phyloP scores from a whole-genome alignment of 768 basidiomycete species.

The Leccinum uliginosum region DNA sequence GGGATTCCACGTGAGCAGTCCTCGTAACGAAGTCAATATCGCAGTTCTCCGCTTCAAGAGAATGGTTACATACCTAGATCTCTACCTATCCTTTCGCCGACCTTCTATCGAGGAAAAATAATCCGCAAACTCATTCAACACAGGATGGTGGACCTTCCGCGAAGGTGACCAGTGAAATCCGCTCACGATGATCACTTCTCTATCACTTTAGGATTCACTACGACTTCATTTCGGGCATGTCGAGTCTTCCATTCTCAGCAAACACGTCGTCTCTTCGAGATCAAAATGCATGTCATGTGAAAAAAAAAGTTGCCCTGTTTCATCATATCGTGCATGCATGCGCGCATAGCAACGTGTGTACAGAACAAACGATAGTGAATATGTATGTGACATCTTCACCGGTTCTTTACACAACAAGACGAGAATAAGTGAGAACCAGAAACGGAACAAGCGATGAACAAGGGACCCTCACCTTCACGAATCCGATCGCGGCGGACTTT shows the following conservation, averaged over 20 bases:
- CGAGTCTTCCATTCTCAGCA: not conserved
- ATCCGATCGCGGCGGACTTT: slow-evolving; percentile 89
- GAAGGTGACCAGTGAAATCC: not conserved
- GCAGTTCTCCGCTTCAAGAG: not conserved
- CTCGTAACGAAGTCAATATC: not conserved
- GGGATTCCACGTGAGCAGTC: not conserved
- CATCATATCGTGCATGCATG: slow-evolving; percentile 4
- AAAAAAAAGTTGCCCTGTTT: slow-evolving; percentile 12
- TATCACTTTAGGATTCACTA: not conserved
- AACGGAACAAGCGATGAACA: not conserved
- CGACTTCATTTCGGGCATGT: not conserved
- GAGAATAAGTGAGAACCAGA: not conserved
- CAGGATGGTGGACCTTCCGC: not conserved
- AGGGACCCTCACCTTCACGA: slow-evolving; percentile 74
- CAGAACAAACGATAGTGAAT: not conserved
- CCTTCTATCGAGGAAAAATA: not conserved
- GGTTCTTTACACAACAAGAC: slow-evolving; percentile 32
- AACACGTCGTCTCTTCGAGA: not conserved
- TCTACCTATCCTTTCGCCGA: not conserved
- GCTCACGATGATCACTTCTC: not conserved
- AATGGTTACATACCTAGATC: not conserved
- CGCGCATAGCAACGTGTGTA: not conserved
- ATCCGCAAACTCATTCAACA: not conserved
- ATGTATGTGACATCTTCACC: slow-evolving; percentile 35
- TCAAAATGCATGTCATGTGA: not conserved